These are phyloP conservation scores for Amanita exitialis DNA, from an alignment of 768 basidiomycete species.

Conservation along the genomic window DNA sequence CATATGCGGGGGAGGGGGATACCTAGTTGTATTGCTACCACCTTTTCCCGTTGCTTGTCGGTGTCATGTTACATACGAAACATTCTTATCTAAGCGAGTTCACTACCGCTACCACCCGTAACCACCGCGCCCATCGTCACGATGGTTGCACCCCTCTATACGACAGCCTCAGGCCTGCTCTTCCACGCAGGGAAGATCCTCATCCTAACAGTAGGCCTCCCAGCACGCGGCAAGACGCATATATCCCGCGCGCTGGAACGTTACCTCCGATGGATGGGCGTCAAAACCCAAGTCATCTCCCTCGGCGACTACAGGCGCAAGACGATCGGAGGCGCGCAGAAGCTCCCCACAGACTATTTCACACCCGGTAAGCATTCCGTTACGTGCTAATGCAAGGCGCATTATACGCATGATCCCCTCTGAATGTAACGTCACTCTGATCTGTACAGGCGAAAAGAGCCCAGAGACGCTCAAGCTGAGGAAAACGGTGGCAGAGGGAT, in stretches of 20 bases:
- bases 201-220: conserved; percentile 85
- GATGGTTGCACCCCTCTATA: conserved; percentile 97
- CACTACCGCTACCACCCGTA: neutral
- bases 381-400: neutral
- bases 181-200: conserved; percentile 95
- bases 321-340: conserved; percentile 79
- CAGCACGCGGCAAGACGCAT: conserved; percentile 94
- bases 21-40: conserved; percentile 3
- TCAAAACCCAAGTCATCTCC: conserved; percentile 91
- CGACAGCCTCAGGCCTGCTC: conserved; percentile 78
- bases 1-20: no score
- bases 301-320: conserved; percentile 92
- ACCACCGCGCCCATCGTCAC: neutral
- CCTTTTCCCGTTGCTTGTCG: no score
- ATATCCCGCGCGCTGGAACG: conserved; percentile 92
- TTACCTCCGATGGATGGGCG: conserved; percentile 97
- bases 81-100: neutral
- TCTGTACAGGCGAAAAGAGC: conserved; percentile 56
- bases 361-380: conserved; percentile 46
- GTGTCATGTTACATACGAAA: neutral
- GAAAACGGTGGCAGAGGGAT: conserved; percentile 64
- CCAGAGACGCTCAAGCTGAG: conserved; percentile 74
- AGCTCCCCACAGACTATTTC: conserved; percentile 90
- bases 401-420: neutral
- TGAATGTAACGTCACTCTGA: neutral